These are phyloP conservation scores for Aspergillus incahuasiensis DNA, from an alignment of 495 filamentous ascomycete species.

Conservation along the genomic window DNA sequence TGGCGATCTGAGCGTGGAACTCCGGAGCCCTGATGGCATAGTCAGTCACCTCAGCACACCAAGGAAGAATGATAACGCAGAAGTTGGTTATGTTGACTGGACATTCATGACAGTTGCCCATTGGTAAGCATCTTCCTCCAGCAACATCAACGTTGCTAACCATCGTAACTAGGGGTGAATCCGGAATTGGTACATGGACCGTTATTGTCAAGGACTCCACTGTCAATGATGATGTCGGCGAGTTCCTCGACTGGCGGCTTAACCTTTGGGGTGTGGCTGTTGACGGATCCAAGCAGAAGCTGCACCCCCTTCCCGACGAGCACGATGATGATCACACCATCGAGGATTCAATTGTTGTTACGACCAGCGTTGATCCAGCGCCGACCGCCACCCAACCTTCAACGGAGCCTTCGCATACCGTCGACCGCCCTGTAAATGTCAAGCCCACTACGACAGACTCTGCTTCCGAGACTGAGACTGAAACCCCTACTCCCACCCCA, in stretches of 20 bases:
- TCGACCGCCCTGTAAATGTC: slow-evolving; percentile 68
- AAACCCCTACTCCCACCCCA: slow-evolving; percentile 33
- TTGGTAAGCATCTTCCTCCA: slow-evolving; percentile 56
- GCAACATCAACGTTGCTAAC: slow-evolving; percentile 11
- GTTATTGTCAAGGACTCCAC: slow-evolving; percentile 82
- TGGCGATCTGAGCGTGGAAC: slow-evolving; percentile 88
- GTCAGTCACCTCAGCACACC: slow-evolving; percentile 78
- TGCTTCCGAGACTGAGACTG: slow-evolving; percentile 27
- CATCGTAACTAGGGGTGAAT: slow-evolving; percentile 68
- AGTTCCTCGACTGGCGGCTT: slow-evolving; percentile 87
- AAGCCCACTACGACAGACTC: slow-evolving; percentile 44
- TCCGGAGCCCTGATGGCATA: slow-evolving; percentile 77
- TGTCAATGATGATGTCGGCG: slow-evolving; percentile 70
- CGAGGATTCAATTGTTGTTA: slow-evolving; percentile 49
- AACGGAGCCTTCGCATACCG: slow-evolving; percentile 60
- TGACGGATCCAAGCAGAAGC: slow-evolving; percentile 62
- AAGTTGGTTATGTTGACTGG: slow-evolving; percentile 86
- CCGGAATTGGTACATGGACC: slow-evolving; percentile 82
- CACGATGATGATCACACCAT: slow-evolving; percentile 79
- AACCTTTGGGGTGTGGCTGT: slow-evolving; percentile 88
- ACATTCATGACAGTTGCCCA: slow-evolving; percentile 98
- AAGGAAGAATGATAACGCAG: slow-evolving; percentile 58
- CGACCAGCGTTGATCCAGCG: slow-evolving; percentile 45
- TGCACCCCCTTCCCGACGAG: slow-evolving; percentile 79
- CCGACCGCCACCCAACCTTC: slow-evolving; percentile 42